phyloP scores from a whole-genome alignment of 2,329 filamentous ascomycete genomes.

The Colletotrichum sp. region DNA sequence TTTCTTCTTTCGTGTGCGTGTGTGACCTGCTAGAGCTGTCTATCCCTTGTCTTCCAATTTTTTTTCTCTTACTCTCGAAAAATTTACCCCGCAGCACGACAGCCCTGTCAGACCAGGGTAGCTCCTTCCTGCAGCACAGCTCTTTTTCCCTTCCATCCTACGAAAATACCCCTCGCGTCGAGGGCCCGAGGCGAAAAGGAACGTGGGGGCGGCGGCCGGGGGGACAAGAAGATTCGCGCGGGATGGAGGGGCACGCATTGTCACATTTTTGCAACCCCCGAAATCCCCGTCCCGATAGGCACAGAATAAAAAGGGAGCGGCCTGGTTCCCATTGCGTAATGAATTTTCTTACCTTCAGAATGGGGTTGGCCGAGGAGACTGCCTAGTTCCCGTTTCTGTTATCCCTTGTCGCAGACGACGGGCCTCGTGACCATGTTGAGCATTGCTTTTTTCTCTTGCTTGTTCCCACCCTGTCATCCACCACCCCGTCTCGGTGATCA shows the following conservation, averaged over 20 bases:
- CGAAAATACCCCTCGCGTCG: not conserved
- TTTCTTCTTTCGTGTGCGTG: not conserved
- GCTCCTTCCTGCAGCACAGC: not conserved
- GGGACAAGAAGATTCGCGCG: not conserved
- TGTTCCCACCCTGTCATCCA: not conserved
- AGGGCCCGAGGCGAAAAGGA: not conserved
- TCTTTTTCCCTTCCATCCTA: not conserved
- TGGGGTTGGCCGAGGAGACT: not conserved
- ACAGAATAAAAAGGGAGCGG: not conserved
- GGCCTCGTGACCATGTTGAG: conserved; percentile 1
- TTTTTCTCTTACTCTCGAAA: not conserved
- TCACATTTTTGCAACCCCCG: not conserved
- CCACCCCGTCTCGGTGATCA: not conserved
- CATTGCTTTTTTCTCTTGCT: not conserved
- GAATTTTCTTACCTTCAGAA: not conserved
- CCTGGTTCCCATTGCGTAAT: not conserved
- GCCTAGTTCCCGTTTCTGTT: not conserved
- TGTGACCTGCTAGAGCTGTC: not conserved
- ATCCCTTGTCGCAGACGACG: conserved; percentile 7
- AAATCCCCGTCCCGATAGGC: not conserved
- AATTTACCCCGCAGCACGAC: not conserved
- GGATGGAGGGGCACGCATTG: not conserved
- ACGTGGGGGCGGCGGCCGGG: not conserved
- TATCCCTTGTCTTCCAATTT: not conserved
- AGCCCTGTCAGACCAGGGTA: not conserved